Conservation (phyloP, 176 grass and related monocot species). For the Puya raimondii region DNA sequence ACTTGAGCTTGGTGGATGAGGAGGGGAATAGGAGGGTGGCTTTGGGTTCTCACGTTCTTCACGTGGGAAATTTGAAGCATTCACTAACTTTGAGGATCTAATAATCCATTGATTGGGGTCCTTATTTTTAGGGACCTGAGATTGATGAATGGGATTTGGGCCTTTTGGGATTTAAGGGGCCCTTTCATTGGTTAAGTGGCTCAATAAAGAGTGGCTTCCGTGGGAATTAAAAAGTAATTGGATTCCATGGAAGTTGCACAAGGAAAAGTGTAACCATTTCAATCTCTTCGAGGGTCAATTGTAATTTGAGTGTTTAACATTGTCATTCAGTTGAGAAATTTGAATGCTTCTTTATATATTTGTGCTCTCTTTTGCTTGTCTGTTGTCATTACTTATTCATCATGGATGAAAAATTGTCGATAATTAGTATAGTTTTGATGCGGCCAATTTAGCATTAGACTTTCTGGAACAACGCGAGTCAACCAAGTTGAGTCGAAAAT, state of each 20-base stretch:
- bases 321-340: no score
- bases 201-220: conserved; percentile 30
- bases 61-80: conserved; percentile 78
- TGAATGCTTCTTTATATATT: no score
- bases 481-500: no score
- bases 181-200: conserved; percentile 30
- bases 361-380: no score
- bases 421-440: no score
- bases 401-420: no score
- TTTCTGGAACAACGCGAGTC: no score
- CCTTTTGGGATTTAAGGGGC: neutral
- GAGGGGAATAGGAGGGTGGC: conserved; percentile 61
- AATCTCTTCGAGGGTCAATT: conserved; percentile 13
- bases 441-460: no score
- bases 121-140: neutral
- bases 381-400: no score
- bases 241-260: conserved; percentile 2
- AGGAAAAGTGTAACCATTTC: neutral
- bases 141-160: neutral
- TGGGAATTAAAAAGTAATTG: conserved; percentile 17
- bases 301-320: neutral
- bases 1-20: conserved; percentile 85
- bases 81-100: conserved; percentile 42
- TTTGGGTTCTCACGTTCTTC: conserved; percentile 61
- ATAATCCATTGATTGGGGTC: neutral